Evolutionary conservation across 345 rosid genomes (phyloP), one percentile per base, ranked within the genome.

Genomic region (Dovyalis caffra): DNA sequence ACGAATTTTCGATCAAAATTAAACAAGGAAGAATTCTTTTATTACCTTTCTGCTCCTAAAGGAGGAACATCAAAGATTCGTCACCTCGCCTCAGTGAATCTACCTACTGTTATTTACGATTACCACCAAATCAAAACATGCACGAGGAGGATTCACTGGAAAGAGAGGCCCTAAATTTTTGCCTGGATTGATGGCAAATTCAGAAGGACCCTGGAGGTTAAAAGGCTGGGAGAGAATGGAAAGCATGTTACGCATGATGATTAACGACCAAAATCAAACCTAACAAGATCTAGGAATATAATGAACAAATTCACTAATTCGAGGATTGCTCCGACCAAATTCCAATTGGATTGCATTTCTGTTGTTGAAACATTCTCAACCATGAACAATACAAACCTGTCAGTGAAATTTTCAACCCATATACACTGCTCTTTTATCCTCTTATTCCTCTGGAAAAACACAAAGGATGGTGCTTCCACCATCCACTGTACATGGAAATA

Each of bases 401-500:
- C 68, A 58, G 68, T 81, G 80, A 74, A 74, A 69, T 74, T 80
- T 70, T 57, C 77, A 82, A 74, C 78, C 79, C 78, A 85, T 87
- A 66, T 83, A 87, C 86, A 82, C 80, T 64, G 82, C 81, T 76
- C 76, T 77, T 73, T 77, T 70, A 71, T 64, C 76, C 72, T 73
- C 82, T 90, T 86, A 86, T 88, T 87, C n/a, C n/a, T n/a, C 73
- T 80, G 66, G 69, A 68, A 72, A 76, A 68, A 35, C 51, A 71
- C 66, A 83, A n/a, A 74, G 79, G 82, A 80, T 51, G 67, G 83
- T 74, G 80, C 84, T 88, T 78, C 86, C 80, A 81, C 85, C 75
- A 80, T 86, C 84, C 81, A 74, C 91, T 91, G 88, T 89, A 87
- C 90, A 88, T 78, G 83, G 82, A 80, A 83, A 85, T 85, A 74